Evolutionary conservation across 2,329 filamentous ascomycete species (phyloP), one percentile per base, ranked within the genome.

Genomic region (Fusarium veterinarium): DNA sequence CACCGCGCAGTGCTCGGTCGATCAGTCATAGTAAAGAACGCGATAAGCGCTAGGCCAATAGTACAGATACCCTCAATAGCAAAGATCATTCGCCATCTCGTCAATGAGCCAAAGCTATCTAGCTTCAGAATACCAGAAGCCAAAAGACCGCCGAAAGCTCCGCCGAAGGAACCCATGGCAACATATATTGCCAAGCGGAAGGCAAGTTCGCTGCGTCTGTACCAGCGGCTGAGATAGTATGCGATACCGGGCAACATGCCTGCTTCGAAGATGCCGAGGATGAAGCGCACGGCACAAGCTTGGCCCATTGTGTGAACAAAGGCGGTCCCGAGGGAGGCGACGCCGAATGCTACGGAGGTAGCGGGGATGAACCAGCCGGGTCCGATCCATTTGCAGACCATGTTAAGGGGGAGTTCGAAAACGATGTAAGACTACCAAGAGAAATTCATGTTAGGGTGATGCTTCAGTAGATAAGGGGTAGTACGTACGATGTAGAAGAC

Each of bases 211-310:
- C 48, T 48, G 23, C 89, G 83, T 13, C 89, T 82, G 69, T 92
- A 92, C 89, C 89, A 91, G 42, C 89, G 81, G 0, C 85, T 87
- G 30, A 91, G 79, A 67, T 91, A 92, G 76, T 91, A 92, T 0
- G 89, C 89, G 23, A 91, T 91, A 0, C 90, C 90, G 0, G 90
- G 90, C 30, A 91, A 72, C 85, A 91, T 88, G 7, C 90, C 90
- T 2, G 90, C 89, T 76, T 92, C 91, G 56, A 91, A 91, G 10
- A 90, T 79, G 3, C 87, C 87, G 0, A 91, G 83, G 0, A 91
- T 71, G 67, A 92, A 91, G 0, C 90, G 85, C 0, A 92, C 89
- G 10, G 83, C 89, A 40, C 65, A 68, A 13, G 65, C 65, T 17
- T 62, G 25, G 9, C 65, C 65, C 64, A 68, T 68, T 8, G 65